A percentile compares a stretch with the other conserved stretches of the same genome.
Evolutionary conservation across 2,329 filamentous ascomycete species (phyloP).

Genomic region (Aspergillus hortae): DNA sequence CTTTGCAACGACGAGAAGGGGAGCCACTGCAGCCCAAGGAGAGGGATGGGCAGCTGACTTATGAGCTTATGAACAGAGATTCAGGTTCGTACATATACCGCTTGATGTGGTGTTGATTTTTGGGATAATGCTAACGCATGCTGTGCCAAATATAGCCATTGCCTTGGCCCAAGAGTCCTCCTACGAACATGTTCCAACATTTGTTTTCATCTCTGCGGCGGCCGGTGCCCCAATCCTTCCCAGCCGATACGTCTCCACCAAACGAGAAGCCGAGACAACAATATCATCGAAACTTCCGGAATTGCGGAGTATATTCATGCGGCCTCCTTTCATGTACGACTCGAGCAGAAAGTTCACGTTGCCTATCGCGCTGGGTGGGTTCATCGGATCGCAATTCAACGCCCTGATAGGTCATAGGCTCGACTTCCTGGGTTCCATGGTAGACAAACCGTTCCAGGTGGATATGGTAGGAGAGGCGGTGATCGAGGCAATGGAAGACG

Average conservation of each 20-base stretch:
- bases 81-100: constrained; percentile 42
- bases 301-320: constrained; percentile 76
- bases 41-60: constrained; percentile 75
- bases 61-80: constrained; percentile 97
- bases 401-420: constrained; percentile 71
- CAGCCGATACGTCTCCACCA: constrained; percentile 80
- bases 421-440: constrained; percentile 76
- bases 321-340: constrained; percentile 89
- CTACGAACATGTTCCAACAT: constrained; percentile 61
- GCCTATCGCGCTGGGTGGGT: constrained; percentile 75
- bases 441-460: constrained; percentile 80
- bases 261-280: constrained; percentile 79
- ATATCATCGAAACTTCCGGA: constrained; percentile 69
- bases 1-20: constrained; percentile 59
- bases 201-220: constrained; percentile 86
- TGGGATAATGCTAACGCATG: neutral
- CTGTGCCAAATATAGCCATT: constrained; percentile 58
- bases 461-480: constrained; percentile 86
- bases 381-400: constrained; percentile 73
- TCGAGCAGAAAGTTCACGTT: constrained; percentile 75
- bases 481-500: constrained; percentile 78
- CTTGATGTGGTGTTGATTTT: neutral
- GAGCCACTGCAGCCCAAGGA: constrained; percentile 63
- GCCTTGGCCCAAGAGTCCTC: constrained; percentile 74
- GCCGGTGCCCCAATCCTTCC: constrained; percentile 83